Percentiles rank a stretch among this genome's conserved stretches.
Evolutionary conservation across 164 flowering plant genomes (phyloP).

Genomic region (Echeveria elegans): DNA sequence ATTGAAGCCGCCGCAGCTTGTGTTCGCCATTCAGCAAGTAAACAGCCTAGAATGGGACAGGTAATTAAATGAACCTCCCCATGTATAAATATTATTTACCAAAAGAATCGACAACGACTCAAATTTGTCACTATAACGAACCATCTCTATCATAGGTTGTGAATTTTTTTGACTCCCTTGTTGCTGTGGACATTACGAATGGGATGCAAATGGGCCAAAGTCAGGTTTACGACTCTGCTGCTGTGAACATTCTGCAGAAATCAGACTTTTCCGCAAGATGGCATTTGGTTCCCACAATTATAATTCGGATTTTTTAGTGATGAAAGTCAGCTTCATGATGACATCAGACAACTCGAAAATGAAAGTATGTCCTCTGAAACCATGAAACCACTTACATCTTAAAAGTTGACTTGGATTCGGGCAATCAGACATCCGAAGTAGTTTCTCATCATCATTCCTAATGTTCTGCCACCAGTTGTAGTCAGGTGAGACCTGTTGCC

Average conservation of each 20-base stretch:
- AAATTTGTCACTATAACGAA: conserved; percentile 5
- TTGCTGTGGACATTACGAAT: conserved; percentile 46
- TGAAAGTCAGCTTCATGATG: conserved; percentile 9
- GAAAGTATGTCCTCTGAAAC: neutral
- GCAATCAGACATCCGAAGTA: too few species aligned
- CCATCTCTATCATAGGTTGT: conserved; percentile 40
- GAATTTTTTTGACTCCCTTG: conserved; percentile 50
- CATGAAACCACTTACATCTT: neutral
- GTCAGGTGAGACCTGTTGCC: neutral
- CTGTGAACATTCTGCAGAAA: conserved; percentile 66
- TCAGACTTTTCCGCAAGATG: conserved; percentile 75
- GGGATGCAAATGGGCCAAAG: conserved; percentile 84
- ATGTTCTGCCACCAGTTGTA: too few species aligned
- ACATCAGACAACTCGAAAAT: neutral
- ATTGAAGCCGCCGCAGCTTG: conserved; percentile 82
- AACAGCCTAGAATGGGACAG: conserved; percentile 84
- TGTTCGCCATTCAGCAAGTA: conserved; percentile 70
- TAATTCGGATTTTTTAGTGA: conserved; percentile 39
- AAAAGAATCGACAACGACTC: too few species aligned
- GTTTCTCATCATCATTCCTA: too few species aligned
- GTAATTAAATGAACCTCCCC: too few species aligned
- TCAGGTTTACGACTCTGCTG: conserved; percentile 44
- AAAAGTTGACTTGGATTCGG: too few species aligned
- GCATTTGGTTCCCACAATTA: conserved; percentile 69
- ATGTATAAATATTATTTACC: too few species aligned